These are phyloP conservation scores for Zea mays DNA, from an alignment of 176 grass and related monocot genomes.

Conservation along the genomic window DNA sequence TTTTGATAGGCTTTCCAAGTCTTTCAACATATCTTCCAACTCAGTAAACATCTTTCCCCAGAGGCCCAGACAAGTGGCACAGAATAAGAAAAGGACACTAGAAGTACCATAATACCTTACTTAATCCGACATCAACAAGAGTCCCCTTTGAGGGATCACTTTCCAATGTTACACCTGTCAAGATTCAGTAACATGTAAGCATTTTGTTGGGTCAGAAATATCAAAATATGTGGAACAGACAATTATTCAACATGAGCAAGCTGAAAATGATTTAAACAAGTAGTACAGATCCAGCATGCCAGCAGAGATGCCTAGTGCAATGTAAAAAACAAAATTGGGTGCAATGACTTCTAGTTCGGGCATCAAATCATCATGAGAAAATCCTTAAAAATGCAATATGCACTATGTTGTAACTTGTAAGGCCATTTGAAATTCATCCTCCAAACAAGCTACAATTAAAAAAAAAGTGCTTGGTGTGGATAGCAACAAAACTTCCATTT, in stretches of 20 bases:
- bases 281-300: neutral
- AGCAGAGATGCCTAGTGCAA: conserved; percentile 1
- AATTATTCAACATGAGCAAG: neutral
- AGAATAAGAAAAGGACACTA: neutral
- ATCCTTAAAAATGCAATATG: neutral
- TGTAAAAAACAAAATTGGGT: neutral
- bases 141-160: conserved; percentile 71
- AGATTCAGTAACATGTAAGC: conserved; percentile 41
- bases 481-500: neutral
- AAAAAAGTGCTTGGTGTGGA: neutral
- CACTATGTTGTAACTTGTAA: neutral
- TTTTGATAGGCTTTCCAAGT: neutral
- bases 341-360: neutral
- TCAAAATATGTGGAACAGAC: neutral
- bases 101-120: conserved; percentile 58
- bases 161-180: conserved; percentile 82
- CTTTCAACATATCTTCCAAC: neutral
- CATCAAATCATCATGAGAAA: neutral
- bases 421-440: neutral
- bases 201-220: conserved; percentile 33
- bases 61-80: neutral
- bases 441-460: neutral
- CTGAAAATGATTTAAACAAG: neutral
- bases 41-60: conserved; percentile 21
- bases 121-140: conserved; percentile 92